Evolutionary conservation across 1,139 yeast species (phyloP), one percentile per base, ranked within the genome.

Genomic region (Suhomyces choctaworum): DNA sequence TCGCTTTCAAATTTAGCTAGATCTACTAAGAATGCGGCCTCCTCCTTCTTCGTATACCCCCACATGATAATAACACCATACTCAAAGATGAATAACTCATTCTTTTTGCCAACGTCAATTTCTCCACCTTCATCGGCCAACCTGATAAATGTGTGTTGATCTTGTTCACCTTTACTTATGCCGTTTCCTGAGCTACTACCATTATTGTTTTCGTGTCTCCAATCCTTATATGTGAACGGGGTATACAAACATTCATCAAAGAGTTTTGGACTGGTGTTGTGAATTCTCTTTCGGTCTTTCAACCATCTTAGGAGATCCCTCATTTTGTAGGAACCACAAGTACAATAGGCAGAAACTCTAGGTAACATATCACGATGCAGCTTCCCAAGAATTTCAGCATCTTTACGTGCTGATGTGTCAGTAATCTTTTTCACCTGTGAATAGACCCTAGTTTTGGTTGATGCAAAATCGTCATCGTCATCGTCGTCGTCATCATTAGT

Each of bases 51-150:
- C 1, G 90, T 78, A 53, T 86, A 92, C 1, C 98, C 97, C 98
- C 98, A 92, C 70, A 90, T 66, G 1, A 92, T 95, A 14, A 88
- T 80, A 11, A 90, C 97, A 17, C 98, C 98, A 58, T 90, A 90
- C 51, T 89, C 97, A 64, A 92, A 92, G 13, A 90, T 70, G 54
- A 89, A 92, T 7, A 88, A 69, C 56, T 89, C 97, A 16, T 83
- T 82, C 48, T 78, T 79, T 56, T 81, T 79, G 22, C 83, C 83
- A 35, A 89, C 80, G 50, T 89, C 90, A 39, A 90, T 86, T 49
- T 89, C 96, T 20, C 97, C 96, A 39, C 97, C 97, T 58, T 88
- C 96, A 52, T 87, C 96, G 39, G 89, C 96, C 29, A 88, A 62
- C 44, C 95, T 62, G 16, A 84, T 85, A 17, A 81, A 66, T 43